phyloP scores from a whole-genome alignment of 202 grass and related monocot genomes.

The Dendrocalamus latiflorus region DNA sequence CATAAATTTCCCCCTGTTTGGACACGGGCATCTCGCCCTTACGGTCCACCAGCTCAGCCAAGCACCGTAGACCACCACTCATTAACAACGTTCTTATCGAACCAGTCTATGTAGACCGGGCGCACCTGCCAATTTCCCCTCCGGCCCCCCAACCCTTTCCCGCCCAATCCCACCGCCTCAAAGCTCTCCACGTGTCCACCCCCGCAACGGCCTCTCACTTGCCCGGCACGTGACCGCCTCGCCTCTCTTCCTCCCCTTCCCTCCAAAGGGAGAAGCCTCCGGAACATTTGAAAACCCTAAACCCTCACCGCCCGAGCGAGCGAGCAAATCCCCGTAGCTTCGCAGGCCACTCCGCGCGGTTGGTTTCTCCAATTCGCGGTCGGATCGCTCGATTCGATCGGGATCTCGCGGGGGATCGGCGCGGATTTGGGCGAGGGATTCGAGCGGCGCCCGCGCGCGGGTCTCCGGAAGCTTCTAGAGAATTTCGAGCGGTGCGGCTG shows the following conservation, averaged over 20 bases:
- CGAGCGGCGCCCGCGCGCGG: conserved; percentile 1
- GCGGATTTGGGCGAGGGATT: conserved; percentile 22
- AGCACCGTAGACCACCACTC: too few species aligned
- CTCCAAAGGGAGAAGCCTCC: conserved; percentile 4
- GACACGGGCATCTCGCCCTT: too few species aligned
- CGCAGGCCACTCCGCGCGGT: neutral
- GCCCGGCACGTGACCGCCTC: neutral
- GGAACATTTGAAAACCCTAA: conserved; percentile 37
- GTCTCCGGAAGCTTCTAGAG: conserved; percentile 20
- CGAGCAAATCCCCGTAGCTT: neutral
- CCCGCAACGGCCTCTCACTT: conserved; percentile 21
- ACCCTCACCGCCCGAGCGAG: conserved; percentile 11
- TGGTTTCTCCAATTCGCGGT: neutral
- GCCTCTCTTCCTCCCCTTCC: neutral
- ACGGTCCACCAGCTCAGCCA: too few species aligned
- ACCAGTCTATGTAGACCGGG: too few species aligned
- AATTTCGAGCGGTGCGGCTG: neutral
- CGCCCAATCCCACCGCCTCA: neutral
- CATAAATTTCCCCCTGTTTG: too few species aligned
- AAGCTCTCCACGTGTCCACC: neutral
- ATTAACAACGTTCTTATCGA: too few species aligned
- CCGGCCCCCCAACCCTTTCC: neutral
- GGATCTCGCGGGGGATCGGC: neutral
- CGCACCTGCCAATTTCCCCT: too few species aligned
- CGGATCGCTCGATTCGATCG: neutral